phyloP scores from a whole-genome alignment of 768 basidiomycete genomes.

The Multifurca ochricompacta region DNA sequence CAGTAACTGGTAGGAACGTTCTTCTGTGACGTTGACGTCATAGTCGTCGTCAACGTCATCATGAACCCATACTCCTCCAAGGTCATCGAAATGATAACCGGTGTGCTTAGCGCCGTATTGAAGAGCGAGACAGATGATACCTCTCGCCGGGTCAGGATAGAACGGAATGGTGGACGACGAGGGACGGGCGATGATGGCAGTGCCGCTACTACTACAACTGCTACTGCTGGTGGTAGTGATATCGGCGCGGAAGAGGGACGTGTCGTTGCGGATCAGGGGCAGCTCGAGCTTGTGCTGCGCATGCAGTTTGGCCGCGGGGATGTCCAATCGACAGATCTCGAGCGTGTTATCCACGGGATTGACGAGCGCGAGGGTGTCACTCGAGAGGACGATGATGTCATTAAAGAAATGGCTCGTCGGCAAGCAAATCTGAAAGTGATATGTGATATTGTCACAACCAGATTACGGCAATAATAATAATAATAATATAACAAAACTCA shows the following conservation, averaged over 20 bases:
- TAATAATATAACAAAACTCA: background rate
- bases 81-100: too few species aligned
- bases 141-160: too few species aligned
- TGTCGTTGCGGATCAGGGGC: background rate
- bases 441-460: background rate
- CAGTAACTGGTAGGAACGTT: too few species aligned
- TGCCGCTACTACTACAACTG: too few species aligned
- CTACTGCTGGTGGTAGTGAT: too few species aligned
- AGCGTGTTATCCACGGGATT: background rate
- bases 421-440: background rate
- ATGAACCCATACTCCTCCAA: too few species aligned
- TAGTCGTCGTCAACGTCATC: too few species aligned
- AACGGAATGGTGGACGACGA: background rate
- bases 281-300: background rate
- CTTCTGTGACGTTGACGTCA: too few species aligned
- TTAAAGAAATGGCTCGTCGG: background rate
- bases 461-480: background rate
- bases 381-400: background rate
- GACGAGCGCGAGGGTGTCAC: background rate
- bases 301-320: background rate
- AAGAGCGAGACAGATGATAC: too few species aligned
- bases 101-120: too few species aligned
- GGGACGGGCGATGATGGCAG: background rate
- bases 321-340: background rate
- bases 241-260: background rate